phyloP scores from a whole-genome alignment of 176 grass and related monocot genomes.

The Oryza australiensis region DNA sequence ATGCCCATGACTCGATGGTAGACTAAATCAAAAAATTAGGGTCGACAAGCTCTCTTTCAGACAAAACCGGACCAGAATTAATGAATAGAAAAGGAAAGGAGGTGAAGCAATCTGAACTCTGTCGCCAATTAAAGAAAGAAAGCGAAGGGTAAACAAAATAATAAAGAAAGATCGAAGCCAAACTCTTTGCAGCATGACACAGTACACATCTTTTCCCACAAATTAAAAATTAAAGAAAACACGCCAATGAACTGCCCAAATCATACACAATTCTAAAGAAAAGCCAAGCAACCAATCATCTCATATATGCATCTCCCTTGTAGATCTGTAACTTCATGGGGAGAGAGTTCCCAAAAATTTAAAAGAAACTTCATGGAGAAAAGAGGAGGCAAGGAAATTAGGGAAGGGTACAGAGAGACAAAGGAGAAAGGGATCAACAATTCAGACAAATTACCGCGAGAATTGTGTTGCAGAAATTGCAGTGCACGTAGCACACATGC shows the following conservation, averaged over 20 bases:
- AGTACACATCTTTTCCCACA: background rate
- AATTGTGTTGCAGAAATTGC: conserved; percentile 78
- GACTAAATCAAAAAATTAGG: background rate
- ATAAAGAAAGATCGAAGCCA: background rate
- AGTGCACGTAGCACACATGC: conserved; percentile 70
- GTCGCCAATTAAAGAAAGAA: background rate
- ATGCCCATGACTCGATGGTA: background rate
- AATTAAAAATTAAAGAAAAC: background rate
- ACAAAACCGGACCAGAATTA: background rate
- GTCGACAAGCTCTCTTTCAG: background rate
- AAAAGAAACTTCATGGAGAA: background rate
- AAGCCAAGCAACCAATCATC: background rate
- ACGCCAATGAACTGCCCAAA: background rate
- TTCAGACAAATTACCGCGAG: conserved; percentile 49
- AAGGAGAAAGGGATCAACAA: background rate
- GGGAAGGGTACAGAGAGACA: background rate
- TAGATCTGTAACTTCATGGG: conserved; percentile 34
- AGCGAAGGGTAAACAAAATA: background rate
- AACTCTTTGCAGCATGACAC: background rate
- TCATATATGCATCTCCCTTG: background rate
- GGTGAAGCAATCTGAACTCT: background rate
- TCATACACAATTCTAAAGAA: background rate
- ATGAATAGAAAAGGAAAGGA: background rate
- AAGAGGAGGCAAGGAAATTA: background rate
- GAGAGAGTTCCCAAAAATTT: background rate